Evolutionary conservation across 1,139 yeast species (phyloP).

Genomic region (Lodderomyces elongisporus): DNA sequence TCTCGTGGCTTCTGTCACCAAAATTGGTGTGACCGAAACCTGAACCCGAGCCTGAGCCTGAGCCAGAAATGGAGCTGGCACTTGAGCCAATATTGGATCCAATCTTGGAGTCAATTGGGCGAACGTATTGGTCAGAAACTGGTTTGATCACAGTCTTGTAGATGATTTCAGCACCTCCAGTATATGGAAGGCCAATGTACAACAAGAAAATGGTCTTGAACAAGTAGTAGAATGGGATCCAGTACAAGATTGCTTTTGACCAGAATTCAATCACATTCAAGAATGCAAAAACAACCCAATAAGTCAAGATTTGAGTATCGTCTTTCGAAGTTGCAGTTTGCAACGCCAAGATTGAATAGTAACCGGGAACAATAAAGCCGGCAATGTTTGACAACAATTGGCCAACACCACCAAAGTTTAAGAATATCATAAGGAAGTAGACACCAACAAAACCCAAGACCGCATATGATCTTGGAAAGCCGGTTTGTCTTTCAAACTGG

Average conservation of each 20-base stretch:
- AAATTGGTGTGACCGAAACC: no score
- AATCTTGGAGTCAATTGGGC: conserved; percentile 3
- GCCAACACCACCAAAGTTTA: conserved; percentile 91
- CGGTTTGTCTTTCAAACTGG: conserved; percentile 59
- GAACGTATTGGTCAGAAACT: conserved; percentile 54
- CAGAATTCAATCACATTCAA: conserved; percentile 91
- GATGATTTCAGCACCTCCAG: conserved; percentile 77
- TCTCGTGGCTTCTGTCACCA: conserved; percentile 18
- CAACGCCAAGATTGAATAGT: conserved; percentile 79
- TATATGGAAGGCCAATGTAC: conserved; percentile 82
- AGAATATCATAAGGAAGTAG: conserved; percentile 73
- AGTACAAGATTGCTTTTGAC: conserved; percentile 86
- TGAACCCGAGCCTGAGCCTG: no score
- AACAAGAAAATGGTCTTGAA: conserved; percentile 85
- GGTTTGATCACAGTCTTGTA: conserved; percentile 69
- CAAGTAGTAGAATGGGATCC: conserved; percentile 95
- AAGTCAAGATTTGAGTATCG: conserved; percentile 83
- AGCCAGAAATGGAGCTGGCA: neutral
- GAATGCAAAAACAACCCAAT: conserved; percentile 95
- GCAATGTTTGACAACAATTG: conserved; percentile 89
- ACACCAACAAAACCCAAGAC: conserved; percentile 58
- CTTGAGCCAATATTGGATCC: neutral
- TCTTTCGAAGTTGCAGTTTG: conserved; percentile 64
- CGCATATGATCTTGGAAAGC: conserved; percentile 86
- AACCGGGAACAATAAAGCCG: conserved; percentile 87